A percentile compares a stretch with the other conserved stretches of the same genome.
Conservation (phyloP, 306 rosid genomes). For the Rosa rugosa region DNA sequence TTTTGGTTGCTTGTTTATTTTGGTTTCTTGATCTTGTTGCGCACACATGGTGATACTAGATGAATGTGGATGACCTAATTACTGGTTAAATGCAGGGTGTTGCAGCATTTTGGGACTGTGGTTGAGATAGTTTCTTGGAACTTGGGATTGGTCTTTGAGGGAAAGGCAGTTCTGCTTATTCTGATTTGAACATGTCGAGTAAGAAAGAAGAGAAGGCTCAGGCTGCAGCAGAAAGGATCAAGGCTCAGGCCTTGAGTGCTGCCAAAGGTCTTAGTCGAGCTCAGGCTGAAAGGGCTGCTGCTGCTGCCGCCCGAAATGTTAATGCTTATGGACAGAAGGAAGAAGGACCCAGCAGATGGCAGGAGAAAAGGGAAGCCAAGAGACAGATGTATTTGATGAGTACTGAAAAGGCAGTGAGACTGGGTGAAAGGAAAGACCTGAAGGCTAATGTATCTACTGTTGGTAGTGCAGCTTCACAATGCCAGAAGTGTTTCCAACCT, state of each 20-base stretch:
- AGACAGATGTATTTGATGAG: constrained; percentile 99
- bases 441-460: constrained; percentile 50
- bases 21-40: not conserved
- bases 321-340: constrained; percentile 99
- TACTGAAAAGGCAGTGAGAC: constrained; percentile 91
- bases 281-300: constrained; percentile 93
- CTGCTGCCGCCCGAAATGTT: constrained; percentile 94
- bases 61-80: not conserved
- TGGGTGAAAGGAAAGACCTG: constrained; percentile 88
- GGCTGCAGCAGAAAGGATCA: constrained; percentile 94
- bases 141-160: not conserved
- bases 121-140: not conserved
- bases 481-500: constrained; percentile 85
- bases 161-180: not conserved
- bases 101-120: not conserved
- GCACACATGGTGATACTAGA: not conserved
- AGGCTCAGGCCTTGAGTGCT: constrained; percentile 91
- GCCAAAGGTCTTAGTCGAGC: constrained; percentile 98
- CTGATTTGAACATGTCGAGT: constrained; percentile 58
- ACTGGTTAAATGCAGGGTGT: constrained; percentile 16
- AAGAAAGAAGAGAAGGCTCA: constrained; percentile 96
- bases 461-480: constrained; percentile 63
- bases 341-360: constrained; percentile 99
- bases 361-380: constrained; percentile 98
- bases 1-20: not conserved